Evolutionary conservation across 1,284 basidiomycete genomes (phyloP).

Genomic region (Butyriboletus appendiculatus): DNA sequence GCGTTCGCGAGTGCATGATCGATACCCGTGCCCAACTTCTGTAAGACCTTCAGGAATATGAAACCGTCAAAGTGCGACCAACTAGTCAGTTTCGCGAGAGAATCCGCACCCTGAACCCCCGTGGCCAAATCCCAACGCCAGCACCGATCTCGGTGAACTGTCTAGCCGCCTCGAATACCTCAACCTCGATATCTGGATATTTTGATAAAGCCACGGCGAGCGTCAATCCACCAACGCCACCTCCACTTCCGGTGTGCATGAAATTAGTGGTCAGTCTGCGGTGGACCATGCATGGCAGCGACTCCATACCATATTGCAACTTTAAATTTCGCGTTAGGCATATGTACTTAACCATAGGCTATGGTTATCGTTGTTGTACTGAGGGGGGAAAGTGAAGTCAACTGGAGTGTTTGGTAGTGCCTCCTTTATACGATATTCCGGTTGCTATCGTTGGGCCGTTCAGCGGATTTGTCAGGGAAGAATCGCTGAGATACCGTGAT

Average conservation of each 20-base stretch:
- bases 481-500: too few relatives aligned
- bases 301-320: constrained; percentile 32
- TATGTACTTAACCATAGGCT: too few relatives aligned
- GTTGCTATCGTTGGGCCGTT: too few relatives aligned
- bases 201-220: constrained; percentile 46
- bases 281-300: not conserved
- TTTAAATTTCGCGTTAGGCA: constrained; percentile 28
- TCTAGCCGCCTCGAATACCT: constrained; percentile 52
- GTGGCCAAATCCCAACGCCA: constrained; percentile 55
- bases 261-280: not conserved
- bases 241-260: constrained; percentile 39
- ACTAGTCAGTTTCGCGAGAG: too few relatives aligned
- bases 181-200: constrained; percentile 51
- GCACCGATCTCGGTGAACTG: constrained; percentile 55
- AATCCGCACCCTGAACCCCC: constrained; percentile 33
- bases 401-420: not conserved
- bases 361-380: not conserved
- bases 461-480: not conserved
- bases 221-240: constrained; percentile 53
- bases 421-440: constrained; percentile 9
- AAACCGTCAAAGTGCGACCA: not conserved
- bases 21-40: constrained; percentile 43
- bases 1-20: constrained; percentile 46
- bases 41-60: constrained; percentile 46
- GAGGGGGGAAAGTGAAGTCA: not conserved